Conservation (phyloP, 1,139 yeast species). For the Trichomonascaceae sp. region DNA sequence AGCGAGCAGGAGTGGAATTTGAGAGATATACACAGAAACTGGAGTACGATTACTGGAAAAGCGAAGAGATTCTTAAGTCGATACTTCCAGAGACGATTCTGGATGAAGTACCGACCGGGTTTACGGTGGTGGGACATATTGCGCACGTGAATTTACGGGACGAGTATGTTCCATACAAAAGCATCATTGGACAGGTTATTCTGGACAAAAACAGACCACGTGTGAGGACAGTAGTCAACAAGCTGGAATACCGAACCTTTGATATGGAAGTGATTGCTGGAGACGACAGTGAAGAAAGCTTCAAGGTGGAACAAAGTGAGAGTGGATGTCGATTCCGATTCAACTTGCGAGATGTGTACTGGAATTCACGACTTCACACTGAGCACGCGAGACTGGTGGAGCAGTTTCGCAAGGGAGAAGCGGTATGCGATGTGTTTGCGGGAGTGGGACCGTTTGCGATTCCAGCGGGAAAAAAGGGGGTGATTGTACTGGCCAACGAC, state of each 20-base stretch:
- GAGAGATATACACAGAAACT: slow-evolving; percentile 44
- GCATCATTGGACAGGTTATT: slow-evolving; percentile 77
- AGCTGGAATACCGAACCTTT: slow-evolving; percentile 83
- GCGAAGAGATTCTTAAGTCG: slow-evolving; percentile 75
- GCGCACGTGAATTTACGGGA: slow-evolving; percentile 84
- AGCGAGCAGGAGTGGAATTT: slow-evolving; percentile 35
- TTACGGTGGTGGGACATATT: slow-evolving; percentile 88
- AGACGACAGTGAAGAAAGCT: slow-evolving; percentile 33
- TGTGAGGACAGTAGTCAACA: slow-evolving; percentile 87
- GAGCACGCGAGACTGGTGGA: slow-evolving; percentile 78
- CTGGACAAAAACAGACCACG: slow-evolving; percentile 76
- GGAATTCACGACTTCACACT: slow-evolving; percentile 92
- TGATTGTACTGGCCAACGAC: slow-evolving; percentile 81
- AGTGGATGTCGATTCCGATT: slow-evolving; percentile 76
- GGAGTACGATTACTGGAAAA: slow-evolving; percentile 71
- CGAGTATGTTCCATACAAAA: slow-evolving; percentile 73
- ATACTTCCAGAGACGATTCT: slow-evolving; percentile 60
- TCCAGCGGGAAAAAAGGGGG: slow-evolving; percentile 83
- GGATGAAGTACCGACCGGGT: slow-evolving; percentile 78
- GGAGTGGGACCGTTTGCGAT: slow-evolving; percentile 98
- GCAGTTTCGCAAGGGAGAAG: slow-evolving; percentile 43
- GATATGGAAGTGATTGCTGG: slow-evolving; percentile 93
- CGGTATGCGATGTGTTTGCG: slow-evolving; percentile 91
- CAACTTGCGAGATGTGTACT: slow-evolving; percentile 87
- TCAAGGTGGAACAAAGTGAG: slow-evolving; percentile 77